Evolutionary conservation across 305 asterid species (phyloP).

Genomic region (Fraxinus platypoda): DNA sequence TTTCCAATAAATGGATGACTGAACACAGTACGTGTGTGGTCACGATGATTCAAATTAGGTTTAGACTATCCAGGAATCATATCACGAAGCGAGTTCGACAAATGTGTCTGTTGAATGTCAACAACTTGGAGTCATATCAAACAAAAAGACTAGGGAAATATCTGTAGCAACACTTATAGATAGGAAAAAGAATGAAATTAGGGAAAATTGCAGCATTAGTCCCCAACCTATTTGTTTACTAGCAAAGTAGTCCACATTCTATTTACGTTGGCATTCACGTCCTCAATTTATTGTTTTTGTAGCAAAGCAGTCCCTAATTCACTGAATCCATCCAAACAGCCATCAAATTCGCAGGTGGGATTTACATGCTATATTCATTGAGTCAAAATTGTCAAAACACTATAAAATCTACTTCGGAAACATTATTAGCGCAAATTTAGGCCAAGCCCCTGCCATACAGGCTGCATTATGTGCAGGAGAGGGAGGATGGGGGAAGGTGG

Average conservation of each 20-base stretch:
- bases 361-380: neutral
- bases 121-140: neutral
- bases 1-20: slow-evolving; percentile 11
- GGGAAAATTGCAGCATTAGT: neutral
- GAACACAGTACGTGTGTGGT: slow-evolving; percentile 9
- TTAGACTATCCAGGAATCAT: slow-evolving; percentile 6
- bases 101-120: neutral
- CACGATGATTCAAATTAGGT: slow-evolving; percentile 11
- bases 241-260: neutral
- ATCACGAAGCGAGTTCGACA: neutral
- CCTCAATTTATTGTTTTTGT: neutral
- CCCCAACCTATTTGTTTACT: neutral
- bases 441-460: slow-evolving; percentile 98
- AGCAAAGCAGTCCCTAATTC: neutral
- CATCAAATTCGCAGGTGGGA: neutral
- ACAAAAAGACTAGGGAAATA: neutral
- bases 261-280: neutral
- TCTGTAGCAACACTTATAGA: neutral
- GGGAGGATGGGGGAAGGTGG: neutral
- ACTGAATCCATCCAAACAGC: neutral
- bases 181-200: neutral
- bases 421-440: slow-evolving; percentile 86
- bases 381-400: neutral
- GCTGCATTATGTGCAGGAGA: slow-evolving; percentile 86
- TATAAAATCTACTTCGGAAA: slow-evolving; percentile 73